A percentile compares a stretch with the other conserved stretches of the same genome.
These are phyloP conservation scores for Symbiotaphrina buchneri DNA, from an alignment of 495 filamentous ascomycete genomes.

Conservation along the genomic window DNA sequence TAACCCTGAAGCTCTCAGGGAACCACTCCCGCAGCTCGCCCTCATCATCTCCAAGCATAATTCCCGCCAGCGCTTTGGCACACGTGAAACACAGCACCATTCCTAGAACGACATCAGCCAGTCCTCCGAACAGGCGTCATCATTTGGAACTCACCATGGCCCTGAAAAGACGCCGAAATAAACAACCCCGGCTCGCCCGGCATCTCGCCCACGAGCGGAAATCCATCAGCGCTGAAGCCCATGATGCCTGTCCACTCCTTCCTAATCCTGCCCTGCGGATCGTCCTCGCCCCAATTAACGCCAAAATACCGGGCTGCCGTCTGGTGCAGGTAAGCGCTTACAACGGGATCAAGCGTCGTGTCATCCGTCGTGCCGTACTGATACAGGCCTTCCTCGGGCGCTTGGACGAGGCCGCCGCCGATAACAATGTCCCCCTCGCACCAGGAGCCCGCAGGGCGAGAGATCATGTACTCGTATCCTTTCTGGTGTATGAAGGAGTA, in stretches of 20 bases:
- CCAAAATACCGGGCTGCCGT: slow-evolving; percentile 29
- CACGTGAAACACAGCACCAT: slow-evolving; percentile 1
- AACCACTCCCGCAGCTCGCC: background rate
- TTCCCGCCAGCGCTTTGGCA: background rate
- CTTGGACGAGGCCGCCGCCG: slow-evolving; percentile 33
- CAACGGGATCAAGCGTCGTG: slow-evolving; percentile 24
- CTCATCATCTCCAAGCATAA: background rate
- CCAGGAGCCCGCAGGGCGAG: slow-evolving; percentile 20
- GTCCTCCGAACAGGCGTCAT: background rate
- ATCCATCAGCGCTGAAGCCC: slow-evolving; percentile 30
- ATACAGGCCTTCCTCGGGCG: slow-evolving; percentile 7
- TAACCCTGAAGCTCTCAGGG: background rate
- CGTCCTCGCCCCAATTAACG: slow-evolving; percentile 30
- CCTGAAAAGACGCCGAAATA: background rate
- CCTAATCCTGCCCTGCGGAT: slow-evolving; percentile 29
- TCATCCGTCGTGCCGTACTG: slow-evolving; percentile 35
- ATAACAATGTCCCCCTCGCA: slow-evolving; percentile 42
- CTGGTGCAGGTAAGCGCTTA: slow-evolving; percentile 26
- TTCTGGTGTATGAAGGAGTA: slow-evolving; percentile 37
- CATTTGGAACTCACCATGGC: background rate
- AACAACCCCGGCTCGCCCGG: background rate
- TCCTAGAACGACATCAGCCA: background rate
- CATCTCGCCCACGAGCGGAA: slow-evolving; percentile 21
- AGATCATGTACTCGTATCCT: slow-evolving; percentile 46
- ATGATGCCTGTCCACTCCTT: slow-evolving; percentile 41